Percentiles rank a stretch among this genome's conserved stretches.
Conservation (phyloP, 352 stramenopile genomes). For the Pythium biforme region DNA sequence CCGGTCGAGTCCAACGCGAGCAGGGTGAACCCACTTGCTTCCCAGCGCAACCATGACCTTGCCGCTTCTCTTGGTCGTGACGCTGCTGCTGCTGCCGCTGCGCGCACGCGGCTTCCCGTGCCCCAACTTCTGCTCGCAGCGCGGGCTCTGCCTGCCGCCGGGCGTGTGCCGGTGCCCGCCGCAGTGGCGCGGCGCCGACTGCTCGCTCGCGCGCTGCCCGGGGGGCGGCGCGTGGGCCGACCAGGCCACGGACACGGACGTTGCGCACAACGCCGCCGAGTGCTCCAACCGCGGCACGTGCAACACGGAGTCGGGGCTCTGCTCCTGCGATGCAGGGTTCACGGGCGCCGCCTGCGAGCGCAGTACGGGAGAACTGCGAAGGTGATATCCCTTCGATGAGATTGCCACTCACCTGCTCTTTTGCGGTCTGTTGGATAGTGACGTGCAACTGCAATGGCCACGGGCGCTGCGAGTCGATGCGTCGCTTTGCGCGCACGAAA, state of each 20-base stretch:
- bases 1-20: not conserved
- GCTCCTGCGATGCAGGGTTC: constrained; percentile 68
- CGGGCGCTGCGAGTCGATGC: constrained; percentile 82
- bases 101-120: constrained; percentile 38
- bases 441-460: constrained; percentile 73
- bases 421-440: no score
- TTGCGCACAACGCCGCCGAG: constrained; percentile 81
- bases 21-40: constrained; percentile 10
- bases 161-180: constrained; percentile 55
- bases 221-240: constrained; percentile 72
- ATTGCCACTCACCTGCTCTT: no score
- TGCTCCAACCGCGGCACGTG: constrained; percentile 87
- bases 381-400: no score
- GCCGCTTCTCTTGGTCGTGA: not conserved
- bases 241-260: constrained; percentile 46
- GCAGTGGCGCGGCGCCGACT: constrained; percentile 52
- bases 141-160: constrained; percentile 57
- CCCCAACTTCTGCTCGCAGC: constrained; percentile 67
- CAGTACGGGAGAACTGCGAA: no score
- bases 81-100: constrained; percentile 13
- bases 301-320: constrained; percentile 54
- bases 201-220: constrained; percentile 71
- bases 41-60: not conserved
- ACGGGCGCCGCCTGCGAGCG: constrained; percentile 76
- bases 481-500: constrained; percentile 50